phyloP scores from a whole-genome alignment of 352 stramenopile species.

The Phytophthora sp. region DNA sequence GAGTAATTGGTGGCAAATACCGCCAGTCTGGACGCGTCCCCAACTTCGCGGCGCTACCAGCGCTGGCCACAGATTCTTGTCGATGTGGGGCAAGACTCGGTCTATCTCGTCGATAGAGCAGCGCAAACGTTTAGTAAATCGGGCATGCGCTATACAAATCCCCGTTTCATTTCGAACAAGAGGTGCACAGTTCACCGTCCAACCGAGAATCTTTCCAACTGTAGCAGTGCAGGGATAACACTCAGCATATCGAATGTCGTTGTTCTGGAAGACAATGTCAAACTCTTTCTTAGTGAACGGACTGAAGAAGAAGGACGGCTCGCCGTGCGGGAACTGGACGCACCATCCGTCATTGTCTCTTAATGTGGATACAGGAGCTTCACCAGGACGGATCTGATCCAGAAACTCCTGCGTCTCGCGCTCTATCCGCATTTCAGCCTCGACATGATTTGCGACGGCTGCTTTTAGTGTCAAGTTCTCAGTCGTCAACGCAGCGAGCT shows the following conservation, averaged over 20 bases:
- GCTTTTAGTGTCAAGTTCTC: slow-evolving; percentile 6
- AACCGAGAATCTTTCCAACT: slow-evolving; percentile 16
- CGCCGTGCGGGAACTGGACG: slow-evolving; percentile 1
- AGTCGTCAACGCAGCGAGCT: background rate
- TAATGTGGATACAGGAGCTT: background rate
- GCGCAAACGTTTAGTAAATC: slow-evolving; percentile 25
- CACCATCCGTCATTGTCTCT: background rate
- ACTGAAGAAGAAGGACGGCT: slow-evolving; percentile 23
- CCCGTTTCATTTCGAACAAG: background rate
- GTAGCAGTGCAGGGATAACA: slow-evolving; percentile 5
- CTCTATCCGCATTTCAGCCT: background rate
- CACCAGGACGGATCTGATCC: background rate
- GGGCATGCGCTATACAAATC: slow-evolving; percentile 11
- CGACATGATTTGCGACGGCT: background rate
- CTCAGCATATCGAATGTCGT: background rate
- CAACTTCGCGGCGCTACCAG: slow-evolving; percentile 20
- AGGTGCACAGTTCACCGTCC: slow-evolving; percentile 19
- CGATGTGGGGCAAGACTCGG: slow-evolving; percentile 13
- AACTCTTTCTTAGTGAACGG: slow-evolving; percentile 18
- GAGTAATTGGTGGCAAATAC: slow-evolving; percentile 17
- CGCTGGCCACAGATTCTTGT: slow-evolving; percentile 20
- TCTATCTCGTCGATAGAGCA: slow-evolving; percentile 18
- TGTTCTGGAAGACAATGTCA: background rate
- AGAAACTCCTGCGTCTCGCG: slow-evolving; percentile 2
- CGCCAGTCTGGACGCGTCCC: slow-evolving; percentile 19